Evolutionary conservation across 2,329 filamentous ascomycete species (phyloP).

Genomic region (Cercospora citrullina): DNA sequence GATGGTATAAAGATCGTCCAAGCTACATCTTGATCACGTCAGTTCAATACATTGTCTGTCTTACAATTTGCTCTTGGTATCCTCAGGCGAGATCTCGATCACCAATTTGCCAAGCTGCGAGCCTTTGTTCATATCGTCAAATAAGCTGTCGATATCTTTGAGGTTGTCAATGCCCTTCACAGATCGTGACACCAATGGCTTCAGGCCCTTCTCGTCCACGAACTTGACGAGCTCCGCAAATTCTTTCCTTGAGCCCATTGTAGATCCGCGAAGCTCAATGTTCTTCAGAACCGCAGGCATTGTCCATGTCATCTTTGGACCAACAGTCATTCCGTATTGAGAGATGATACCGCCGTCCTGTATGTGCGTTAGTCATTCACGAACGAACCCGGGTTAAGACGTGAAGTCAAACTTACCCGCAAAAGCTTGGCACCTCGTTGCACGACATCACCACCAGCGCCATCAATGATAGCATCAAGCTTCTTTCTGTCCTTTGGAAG

Average conservation of each 20-base stretch:
- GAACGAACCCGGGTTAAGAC: not conserved
- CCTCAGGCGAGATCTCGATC: constrained; percentile 60
- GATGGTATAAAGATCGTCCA: too few relatives aligned
- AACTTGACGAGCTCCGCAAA: constrained; percentile 90
- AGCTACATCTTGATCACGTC: too few relatives aligned
- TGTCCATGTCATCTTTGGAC: constrained; percentile 80
- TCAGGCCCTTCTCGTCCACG: constrained; percentile 70
- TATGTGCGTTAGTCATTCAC: constrained; percentile 1
- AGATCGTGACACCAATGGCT: constrained; percentile 70
- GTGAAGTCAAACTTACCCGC: constrained; percentile 50
- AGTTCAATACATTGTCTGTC: too few relatives aligned
- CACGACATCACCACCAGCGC: constrained; percentile 85
- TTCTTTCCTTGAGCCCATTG: constrained; percentile 88
- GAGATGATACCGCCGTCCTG: constrained; percentile 76
- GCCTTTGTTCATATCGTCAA: constrained; percentile 83
- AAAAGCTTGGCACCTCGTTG: constrained; percentile 66
- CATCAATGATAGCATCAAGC: constrained; percentile 84
- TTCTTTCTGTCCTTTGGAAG: constrained; percentile 67
- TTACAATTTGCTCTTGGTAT: constrained; percentile 35
- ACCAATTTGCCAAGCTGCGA: constrained; percentile 93
- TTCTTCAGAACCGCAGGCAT: constrained; percentile 86
- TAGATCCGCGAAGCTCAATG: constrained; percentile 79
- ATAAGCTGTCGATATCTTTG: constrained; percentile 76
- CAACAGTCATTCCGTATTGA: constrained; percentile 86
- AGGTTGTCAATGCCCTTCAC: constrained; percentile 72